Conservation (phyloP, 1,284 basidiomycete genomes). For the Cutaneotrichosporon sp. region DNA sequence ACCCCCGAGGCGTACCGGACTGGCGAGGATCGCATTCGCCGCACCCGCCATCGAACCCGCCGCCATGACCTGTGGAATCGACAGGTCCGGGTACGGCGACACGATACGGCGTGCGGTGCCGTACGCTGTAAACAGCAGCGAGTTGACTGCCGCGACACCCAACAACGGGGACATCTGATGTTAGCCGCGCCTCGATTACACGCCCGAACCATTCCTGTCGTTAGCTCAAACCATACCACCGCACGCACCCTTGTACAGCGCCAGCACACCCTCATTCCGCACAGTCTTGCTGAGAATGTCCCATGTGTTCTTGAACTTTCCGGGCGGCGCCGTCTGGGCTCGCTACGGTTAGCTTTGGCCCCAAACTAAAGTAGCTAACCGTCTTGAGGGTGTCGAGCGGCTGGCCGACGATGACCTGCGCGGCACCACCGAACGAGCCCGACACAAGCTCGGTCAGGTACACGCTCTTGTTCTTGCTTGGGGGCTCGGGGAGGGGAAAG, state of each 20-base stretch:
- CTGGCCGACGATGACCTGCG: slow-evolving; percentile 72
- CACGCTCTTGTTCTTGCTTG: slow-evolving; percentile 34
- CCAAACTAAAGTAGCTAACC: slow-evolving; percentile 18
- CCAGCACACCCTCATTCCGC: slow-evolving; percentile 79
- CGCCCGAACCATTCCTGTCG: slow-evolving; percentile 14
- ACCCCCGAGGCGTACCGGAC: slow-evolving; percentile 57
- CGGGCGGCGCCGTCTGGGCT: slow-evolving; percentile 50
- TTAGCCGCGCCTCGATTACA: not conserved
- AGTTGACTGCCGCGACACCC: slow-evolving; percentile 96
- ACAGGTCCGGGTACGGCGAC: slow-evolving; percentile 78
- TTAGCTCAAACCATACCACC: not conserved
- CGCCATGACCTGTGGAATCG: slow-evolving; percentile 68
- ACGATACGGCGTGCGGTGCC: slow-evolving; percentile 72
- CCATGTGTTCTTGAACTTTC: slow-evolving; percentile 77
- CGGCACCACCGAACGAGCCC: slow-evolving; percentile 48
- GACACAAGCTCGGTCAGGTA: slow-evolving; percentile 46
- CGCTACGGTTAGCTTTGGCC: slow-evolving; percentile 26
- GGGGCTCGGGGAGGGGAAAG: slow-evolving; percentile 29
- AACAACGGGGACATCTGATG: slow-evolving; percentile 70
- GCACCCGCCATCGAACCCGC: slow-evolving; percentile 91
- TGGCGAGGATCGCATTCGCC: slow-evolving; percentile 77
- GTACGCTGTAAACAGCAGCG: slow-evolving; percentile 87
- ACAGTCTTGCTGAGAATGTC: slow-evolving; percentile 78
- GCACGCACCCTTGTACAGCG: slow-evolving; percentile 76
- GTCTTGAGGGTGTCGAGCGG: slow-evolving; percentile 74